Evolutionary conservation across 768 basidiomycete genomes (phyloP), one percentile per base, ranked within the genome.

Genomic region (Sarcomyxa edulis): DNA sequence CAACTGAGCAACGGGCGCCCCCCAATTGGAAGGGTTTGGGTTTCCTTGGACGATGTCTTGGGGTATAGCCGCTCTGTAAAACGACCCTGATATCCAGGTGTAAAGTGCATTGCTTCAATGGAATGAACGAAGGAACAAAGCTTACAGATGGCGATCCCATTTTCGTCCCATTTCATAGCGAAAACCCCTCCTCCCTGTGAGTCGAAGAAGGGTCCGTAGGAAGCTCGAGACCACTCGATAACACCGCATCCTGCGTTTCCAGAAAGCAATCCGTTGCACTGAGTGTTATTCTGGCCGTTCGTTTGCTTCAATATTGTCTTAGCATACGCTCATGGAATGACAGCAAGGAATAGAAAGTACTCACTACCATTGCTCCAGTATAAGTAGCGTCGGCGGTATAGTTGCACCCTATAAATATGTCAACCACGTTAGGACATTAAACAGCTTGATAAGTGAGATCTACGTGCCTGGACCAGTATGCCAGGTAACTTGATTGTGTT

Each of bases 121-220:
- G 20, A 9, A 18, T 7, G 23, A 20, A 16, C 3, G 8, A 35
- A 19, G 11, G 22, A 31, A n/a, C 10, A 24, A 7, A n/a, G 67
- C 85, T 55, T 44, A 89, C 86, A 89, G 46, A 87, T 72, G 27
- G 78, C 74, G 40, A 90, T 87, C 2, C 80, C 78, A 43, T 67
- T 69, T 42, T 78, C 73, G 51, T 91, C 85, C 91, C 91, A 93
- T 49, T 84, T 83, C 85, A 90, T 89, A 1, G 79, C 88, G 54
- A 88, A 92, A 3, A 90, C 79, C 3, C 91, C 91, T 4, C 91
- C 91, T 7, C 83, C 76, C 51, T 76, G 78, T 1, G 71, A 69
- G 44, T 92, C 90, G 53, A 92, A 92, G 37, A 72, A 74, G 25
- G 83, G 79, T 0, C 91, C 91, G 58, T 87, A 93, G 0, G 90